Evolutionary conservation across 2,329 filamentous ascomycete genomes (phyloP).

Genomic region (Daldinia eschscholtzii): DNA sequence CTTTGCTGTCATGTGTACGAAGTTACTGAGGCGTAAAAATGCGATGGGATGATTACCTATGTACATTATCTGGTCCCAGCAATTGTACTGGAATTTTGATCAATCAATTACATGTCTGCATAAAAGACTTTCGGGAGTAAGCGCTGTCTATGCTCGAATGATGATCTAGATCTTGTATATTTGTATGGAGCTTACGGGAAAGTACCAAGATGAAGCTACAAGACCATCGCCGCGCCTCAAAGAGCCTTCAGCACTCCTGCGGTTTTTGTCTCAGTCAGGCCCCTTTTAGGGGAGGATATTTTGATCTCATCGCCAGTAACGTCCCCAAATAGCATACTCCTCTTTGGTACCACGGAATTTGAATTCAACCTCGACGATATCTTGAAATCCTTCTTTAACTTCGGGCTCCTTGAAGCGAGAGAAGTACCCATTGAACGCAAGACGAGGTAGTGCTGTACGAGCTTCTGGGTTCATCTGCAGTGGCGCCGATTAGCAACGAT

Average conservation of each 20-base stretch:
- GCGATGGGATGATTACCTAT: slow-evolving; percentile 12
- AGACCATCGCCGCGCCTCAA: neutral
- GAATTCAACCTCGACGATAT: slow-evolving; percentile 82
- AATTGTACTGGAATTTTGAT: neutral
- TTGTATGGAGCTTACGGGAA: neutral
- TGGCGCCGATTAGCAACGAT: neutral
- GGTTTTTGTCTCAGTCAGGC: neutral
- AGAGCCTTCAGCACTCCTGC: neutral
- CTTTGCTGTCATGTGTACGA: slow-evolving; percentile 30
- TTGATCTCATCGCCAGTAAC: slow-evolving; percentile 76
- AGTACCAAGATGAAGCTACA: neutral
- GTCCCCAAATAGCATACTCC: slow-evolving; percentile 78
- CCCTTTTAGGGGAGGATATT: neutral
- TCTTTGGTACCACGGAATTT: slow-evolving; percentile 77
- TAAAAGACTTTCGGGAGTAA: neutral
- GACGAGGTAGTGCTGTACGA: slow-evolving; percentile 76
- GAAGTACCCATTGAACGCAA: slow-evolving; percentile 83
- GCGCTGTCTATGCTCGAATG: neutral
- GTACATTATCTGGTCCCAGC: neutral
- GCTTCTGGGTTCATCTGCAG: slow-evolving; percentile 85
- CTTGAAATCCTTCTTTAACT: slow-evolving; percentile 82
- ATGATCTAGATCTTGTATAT: neutral
- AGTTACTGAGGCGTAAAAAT: slow-evolving; percentile 16
- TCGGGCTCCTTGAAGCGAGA: slow-evolving; percentile 80
- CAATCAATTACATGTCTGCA: neutral